A percentile compares a stretch with the other conserved stretches of the same genome.
Evolutionary conservation across 108 stramenopile genomes (phyloP).

Genomic region (Asterionellopsis glacialis): DNA sequence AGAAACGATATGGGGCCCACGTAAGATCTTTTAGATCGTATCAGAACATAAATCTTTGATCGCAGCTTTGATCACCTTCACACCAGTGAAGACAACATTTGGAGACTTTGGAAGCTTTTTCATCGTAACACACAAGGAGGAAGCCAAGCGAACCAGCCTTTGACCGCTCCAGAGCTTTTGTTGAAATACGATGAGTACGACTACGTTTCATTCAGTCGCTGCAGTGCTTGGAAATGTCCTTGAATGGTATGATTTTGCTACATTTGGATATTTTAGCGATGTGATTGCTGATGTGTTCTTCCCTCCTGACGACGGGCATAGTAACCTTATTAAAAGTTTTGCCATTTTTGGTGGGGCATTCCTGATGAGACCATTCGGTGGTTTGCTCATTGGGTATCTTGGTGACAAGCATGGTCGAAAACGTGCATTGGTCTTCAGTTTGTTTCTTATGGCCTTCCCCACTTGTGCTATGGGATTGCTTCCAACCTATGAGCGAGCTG

Average conservation of each 20-base stretch:
- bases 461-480: conserved; percentile 68
- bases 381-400: conserved; percentile 51
- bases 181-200: not conserved
- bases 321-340: conserved; percentile 30
- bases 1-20: too few relatives aligned
- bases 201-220: conserved; percentile 19
- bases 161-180: too few relatives aligned
- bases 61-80: too few relatives aligned
- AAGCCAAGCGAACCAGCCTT: too few relatives aligned
- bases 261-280: conserved; percentile 72
- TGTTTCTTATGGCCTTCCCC: conserved; percentile 64
- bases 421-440: conserved; percentile 40
- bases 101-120: too few relatives aligned
- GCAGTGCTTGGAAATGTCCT: conserved; percentile 43
- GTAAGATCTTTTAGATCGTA: too few relatives aligned
- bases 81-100: too few relatives aligned
- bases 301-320: conserved; percentile 29
- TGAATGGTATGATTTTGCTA: conserved; percentile 66
- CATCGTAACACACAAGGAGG: too few relatives aligned
- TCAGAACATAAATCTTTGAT: too few relatives aligned
- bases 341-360: conserved; percentile 72
- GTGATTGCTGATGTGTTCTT: conserved; percentile 61
- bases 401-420: conserved; percentile 67
- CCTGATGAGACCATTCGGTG: conserved; percentile 62
- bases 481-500: conserved; percentile 54